Conservation (phyloP, 2,329 filamentous ascomycete genomes). For the Fusarium tanahbumbuense region DNA sequence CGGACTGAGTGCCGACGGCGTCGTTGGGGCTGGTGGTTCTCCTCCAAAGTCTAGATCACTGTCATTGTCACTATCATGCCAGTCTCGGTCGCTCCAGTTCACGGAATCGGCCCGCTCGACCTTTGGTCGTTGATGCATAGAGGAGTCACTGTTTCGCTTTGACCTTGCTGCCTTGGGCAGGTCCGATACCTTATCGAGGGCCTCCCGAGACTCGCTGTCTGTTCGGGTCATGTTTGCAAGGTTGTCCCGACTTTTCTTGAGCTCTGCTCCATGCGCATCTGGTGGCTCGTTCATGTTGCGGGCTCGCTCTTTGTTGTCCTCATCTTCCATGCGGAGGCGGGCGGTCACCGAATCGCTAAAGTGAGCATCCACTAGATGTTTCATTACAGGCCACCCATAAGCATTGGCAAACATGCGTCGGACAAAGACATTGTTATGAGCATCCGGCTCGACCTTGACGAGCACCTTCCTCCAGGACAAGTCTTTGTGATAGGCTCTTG, state of each 20-base stretch:
- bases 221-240: conserved; percentile 34
- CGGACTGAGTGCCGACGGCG: conserved; percentile 27
- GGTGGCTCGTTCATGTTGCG: conserved; percentile 67
- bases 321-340: conserved; percentile 73
- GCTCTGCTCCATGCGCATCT: conserved; percentile 74
- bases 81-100: conserved; percentile 67
- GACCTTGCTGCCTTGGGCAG: conserved; percentile 51
- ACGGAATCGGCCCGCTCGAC: conserved; percentile 62
- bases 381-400: conserved; percentile 96
- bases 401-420: conserved; percentile 97
- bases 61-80: conserved; percentile 44
- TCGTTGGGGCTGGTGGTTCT: conserved; percentile 32
- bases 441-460: conserved; percentile 93
- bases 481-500: conserved; percentile 90
- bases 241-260: conserved; percentile 52
- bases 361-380: conserved; percentile 94
- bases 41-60: conserved; percentile 46
- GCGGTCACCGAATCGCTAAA: conserved; percentile 79
- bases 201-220: conserved; percentile 51
- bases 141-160: conserved; percentile 38
- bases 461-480: conserved; percentile 97
- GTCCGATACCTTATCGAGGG: conserved; percentile 60
- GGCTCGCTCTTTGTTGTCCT: conserved; percentile 75
- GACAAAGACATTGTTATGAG: conserved; percentile 98
- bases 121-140: conserved; percentile 25